These are phyloP conservation scores for Pseudogymnoascus sp. DNA, from an alignment of 2,329 filamentous ascomycete species.

Conservation along the genomic window DNA sequence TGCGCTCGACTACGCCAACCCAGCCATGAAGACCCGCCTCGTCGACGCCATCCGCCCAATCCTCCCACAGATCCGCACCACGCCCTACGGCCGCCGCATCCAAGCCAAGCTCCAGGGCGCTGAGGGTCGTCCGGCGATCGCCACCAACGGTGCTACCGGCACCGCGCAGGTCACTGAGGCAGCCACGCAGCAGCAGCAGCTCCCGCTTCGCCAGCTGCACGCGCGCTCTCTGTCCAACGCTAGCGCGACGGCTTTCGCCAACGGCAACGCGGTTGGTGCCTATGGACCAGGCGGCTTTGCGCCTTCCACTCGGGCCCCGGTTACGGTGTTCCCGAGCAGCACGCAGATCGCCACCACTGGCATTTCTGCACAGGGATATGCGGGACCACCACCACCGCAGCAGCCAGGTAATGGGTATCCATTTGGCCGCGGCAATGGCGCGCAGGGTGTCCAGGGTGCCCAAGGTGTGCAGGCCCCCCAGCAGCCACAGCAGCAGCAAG, in stretches of 20 bases:
- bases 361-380: neutral
- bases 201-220: constrained; percentile 22
- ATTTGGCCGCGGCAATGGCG: constrained; percentile 1
- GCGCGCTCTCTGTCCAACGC: constrained; percentile 27
- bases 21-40: constrained; percentile 63
- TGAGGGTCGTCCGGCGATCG: constrained; percentile 32
- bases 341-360: neutral
- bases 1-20: constrained; percentile 76
- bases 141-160: neutral
- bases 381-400: neutral
- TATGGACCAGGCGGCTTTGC: constrained; percentile 18
- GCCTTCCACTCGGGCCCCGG: neutral
- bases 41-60: constrained; percentile 82
- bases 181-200: constrained; percentile 15
- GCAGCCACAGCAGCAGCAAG: constrained; percentile 1
- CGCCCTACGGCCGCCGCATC: constrained; percentile 90
- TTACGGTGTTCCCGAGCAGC: neutral
- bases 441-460: neutral
- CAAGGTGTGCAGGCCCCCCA: neutral
- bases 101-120: constrained; percentile 72
- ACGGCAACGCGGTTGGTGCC: constrained; percentile 18
- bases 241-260: constrained; percentile 21
- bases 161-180: neutral
- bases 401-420: constrained; percentile 1
- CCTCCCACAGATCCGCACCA: constrained; percentile 76